Evolutionary conservation across 768 basidiomycete species (phyloP).

Genomic region (Tylopilus vinaceipallidus): DNA sequence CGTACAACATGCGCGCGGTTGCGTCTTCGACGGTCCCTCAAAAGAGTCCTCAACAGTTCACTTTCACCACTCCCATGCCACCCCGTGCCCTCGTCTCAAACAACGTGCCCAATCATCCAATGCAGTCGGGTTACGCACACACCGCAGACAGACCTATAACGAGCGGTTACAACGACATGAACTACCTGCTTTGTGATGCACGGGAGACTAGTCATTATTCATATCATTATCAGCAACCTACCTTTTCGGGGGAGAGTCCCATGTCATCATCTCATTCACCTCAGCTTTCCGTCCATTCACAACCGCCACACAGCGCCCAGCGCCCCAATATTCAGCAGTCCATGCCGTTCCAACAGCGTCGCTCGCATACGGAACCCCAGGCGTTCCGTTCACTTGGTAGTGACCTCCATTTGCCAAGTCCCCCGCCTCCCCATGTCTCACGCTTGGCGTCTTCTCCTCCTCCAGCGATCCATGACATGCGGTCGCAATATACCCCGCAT

Average conservation of each 20-base stretch:
- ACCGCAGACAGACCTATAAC: slow-evolving; percentile 50
- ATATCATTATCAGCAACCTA: slow-evolving; percentile 50
- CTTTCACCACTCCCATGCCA: slow-evolving; percentile 39
- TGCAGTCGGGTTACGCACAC: slow-evolving; percentile 44
- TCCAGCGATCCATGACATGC: slow-evolving; percentile 36
- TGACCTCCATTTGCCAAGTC: slow-evolving; percentile 50
- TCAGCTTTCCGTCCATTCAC: slow-evolving; percentile 37
- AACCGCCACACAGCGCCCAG: slow-evolving; percentile 32
- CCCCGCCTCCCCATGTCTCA: slow-evolving; percentile 38
- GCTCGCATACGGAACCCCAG: slow-evolving; percentile 58
- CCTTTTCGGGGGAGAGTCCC: slow-evolving; percentile 44
- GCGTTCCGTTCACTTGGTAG: slow-evolving; percentile 47
- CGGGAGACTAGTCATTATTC: slow-evolving; percentile 51
- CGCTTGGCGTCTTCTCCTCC: slow-evolving; percentile 46
- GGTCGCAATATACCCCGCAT: slow-evolving; percentile 37
- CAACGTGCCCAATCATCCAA: slow-evolving; percentile 37
- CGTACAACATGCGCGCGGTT: slow-evolving; percentile 46
- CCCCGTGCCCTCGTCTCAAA: slow-evolving; percentile 44
- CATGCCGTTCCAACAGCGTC: slow-evolving; percentile 52
- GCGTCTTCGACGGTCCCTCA: slow-evolving; percentile 45
- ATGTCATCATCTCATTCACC: slow-evolving; percentile 45
- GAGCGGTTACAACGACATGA: slow-evolving; percentile 45
- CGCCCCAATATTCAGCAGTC: slow-evolving; percentile 43
- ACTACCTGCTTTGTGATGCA: slow-evolving; percentile 44
- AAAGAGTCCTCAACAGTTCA: slow-evolving; percentile 46